Evolutionary conservation across 768 basidiomycete genomes (phyloP).

Genomic region (Boletus tylopilopsis): DNA sequence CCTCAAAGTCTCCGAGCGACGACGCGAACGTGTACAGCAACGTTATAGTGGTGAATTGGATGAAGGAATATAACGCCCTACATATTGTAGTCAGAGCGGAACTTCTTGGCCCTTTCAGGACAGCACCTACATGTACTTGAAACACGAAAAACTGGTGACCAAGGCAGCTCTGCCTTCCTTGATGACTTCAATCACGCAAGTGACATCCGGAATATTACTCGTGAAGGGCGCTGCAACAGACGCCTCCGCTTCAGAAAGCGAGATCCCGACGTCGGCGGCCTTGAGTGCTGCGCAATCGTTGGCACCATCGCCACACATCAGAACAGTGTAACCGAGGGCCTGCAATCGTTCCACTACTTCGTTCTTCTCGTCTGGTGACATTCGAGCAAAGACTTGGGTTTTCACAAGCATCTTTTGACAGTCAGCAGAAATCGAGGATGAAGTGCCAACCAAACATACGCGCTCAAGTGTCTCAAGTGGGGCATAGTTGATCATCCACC

Average conservation of each 20-base stretch:
- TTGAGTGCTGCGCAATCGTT: conserved; percentile 99
- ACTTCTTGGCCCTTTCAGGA: neutral
- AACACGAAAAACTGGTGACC: conserved; percentile 98
- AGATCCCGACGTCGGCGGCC: conserved; percentile 96
- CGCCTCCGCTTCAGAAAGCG: conserved; percentile 95
- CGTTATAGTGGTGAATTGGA: conserved; percentile 98
- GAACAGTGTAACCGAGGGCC: conserved; percentile 88
- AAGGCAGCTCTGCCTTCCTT: conserved; percentile 94
- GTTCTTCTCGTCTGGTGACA: conserved; percentile 99
- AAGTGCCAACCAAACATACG: conserved; percentile 36
- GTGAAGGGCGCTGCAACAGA: conserved; percentile 99
- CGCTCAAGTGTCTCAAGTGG: conserved; percentile 92
- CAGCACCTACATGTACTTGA: conserved; percentile 92
- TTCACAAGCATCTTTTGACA: conserved; percentile 89
- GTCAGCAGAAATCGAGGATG: neutral
- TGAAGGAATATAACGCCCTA: conserved; percentile 97
- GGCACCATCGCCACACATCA: conserved; percentile 98
- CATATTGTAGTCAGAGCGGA: conserved; percentile 32
- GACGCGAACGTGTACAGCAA: conserved; percentile 95
- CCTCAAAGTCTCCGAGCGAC: conserved; percentile 95
- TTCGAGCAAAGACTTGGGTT: conserved; percentile 93
- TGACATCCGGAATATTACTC: conserved; percentile 87
- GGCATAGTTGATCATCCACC: conserved; percentile 97
- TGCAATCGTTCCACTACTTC: conserved; percentile 96
- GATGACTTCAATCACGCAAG: conserved; percentile 94